Percentiles rank a stretch among this genome's conserved stretches.
Conservation (phyloP, 2,329 filamentous ascomycete genomes). For the Scytalidium sp. region DNA sequence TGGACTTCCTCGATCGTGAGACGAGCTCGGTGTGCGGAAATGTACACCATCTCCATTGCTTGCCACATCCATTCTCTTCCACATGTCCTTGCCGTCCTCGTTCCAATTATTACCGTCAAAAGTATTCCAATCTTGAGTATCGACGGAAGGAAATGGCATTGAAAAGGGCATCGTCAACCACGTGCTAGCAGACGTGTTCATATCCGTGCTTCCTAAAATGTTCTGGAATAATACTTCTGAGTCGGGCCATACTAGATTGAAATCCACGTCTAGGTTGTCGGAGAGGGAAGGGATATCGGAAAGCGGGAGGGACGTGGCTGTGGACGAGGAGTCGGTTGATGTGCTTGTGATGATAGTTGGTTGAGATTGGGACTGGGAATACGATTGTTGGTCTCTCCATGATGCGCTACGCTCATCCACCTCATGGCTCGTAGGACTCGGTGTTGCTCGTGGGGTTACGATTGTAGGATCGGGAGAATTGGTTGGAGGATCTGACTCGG, state of each 20-base stretch:
- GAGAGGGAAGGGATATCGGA: background rate
- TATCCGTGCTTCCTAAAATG: too few relatives aligned
- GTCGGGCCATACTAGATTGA: slow-evolving; percentile 41
- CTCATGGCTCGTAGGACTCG: background rate
- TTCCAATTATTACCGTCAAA: background rate
- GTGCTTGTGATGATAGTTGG: background rate
- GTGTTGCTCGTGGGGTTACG: background rate
- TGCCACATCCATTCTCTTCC: background rate
- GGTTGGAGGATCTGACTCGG: background rate
- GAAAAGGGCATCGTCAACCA: background rate
- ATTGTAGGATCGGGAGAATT: background rate
- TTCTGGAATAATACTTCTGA: slow-evolving; percentile 41
- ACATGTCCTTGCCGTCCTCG: background rate
- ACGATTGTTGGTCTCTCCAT: background rate
- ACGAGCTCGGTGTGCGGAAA: slow-evolving; percentile 27
- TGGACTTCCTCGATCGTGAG: slow-evolving; percentile 32
- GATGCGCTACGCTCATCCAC: background rate
- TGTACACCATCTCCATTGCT: slow-evolving; percentile 1
- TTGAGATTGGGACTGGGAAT: background rate
- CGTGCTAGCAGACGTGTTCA: too few relatives aligned
- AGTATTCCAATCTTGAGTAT: background rate
- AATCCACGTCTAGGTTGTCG: slow-evolving; percentile 23
- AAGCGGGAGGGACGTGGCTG: background rate
- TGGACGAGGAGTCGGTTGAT: background rate
- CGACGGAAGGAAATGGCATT: background rate